phyloP scores from a whole-genome alignment of 352 stramenopile genomes.

The Aphanomyces cochlioides region DNA sequence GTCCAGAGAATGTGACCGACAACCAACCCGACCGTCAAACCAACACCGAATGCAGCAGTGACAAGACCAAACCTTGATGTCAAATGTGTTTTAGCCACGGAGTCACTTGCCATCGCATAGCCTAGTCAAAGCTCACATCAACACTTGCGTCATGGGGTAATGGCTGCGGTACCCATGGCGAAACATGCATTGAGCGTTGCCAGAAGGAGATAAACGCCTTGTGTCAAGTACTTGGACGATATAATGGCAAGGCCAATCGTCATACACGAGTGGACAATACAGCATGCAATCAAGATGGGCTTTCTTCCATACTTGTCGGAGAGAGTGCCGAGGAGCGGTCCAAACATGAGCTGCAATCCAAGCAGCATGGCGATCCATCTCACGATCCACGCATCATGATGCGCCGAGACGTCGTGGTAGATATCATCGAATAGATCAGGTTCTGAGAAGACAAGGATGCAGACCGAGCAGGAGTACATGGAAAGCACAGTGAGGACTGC shows the following conservation, averaged over 20 bases:
- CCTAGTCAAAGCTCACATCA: not conserved
- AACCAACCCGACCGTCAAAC: not conserved
- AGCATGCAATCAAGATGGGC: not conserved
- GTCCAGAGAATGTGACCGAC: not conserved
- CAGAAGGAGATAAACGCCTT: conserved; percentile 3
- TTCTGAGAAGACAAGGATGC: conserved; percentile 6
- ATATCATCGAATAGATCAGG: conserved; percentile 18
- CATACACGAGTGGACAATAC: not conserved
- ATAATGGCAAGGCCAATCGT: not conserved
- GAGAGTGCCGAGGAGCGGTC: not conserved
- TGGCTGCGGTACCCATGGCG: conserved; percentile 1
- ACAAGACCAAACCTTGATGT: conserved; percentile 9
- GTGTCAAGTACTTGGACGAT: not conserved
- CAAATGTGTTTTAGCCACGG: not conserved
- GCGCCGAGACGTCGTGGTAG: not conserved
- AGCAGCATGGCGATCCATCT: not conserved
- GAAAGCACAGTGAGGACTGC: conserved; percentile 1
- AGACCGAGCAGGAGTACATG: not conserved
- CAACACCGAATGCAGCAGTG: conserved; percentile 6
- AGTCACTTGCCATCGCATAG: conserved; percentile 5
- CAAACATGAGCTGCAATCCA: not conserved
- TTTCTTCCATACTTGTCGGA: conserved; percentile 1
- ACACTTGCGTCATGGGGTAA: not conserved
- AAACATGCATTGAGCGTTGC: conserved; percentile 4
- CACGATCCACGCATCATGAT: not conserved